Conservation (phyloP, 768 basidiomycete species). For the Auricularia heimuer region DNA sequence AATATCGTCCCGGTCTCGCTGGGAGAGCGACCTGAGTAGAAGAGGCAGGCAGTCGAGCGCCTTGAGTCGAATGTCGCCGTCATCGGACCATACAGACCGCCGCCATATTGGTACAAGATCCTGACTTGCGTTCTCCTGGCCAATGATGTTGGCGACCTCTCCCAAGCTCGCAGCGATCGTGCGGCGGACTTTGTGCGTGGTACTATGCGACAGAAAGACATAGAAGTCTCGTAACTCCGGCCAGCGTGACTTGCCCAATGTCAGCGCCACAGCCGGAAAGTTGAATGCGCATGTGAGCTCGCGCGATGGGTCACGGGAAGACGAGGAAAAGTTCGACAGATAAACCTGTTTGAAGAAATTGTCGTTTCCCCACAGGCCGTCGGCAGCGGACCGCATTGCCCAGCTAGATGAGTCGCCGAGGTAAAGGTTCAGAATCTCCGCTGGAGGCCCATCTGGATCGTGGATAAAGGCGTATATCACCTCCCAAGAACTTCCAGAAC, state of each 20-base stretch:
- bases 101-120: slow-evolving; percentile 72
- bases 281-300: slow-evolving; percentile 80
- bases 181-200: slow-evolving; percentile 52
- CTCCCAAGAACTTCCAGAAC: slow-evolving; percentile 85
- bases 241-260: slow-evolving; percentile 74
- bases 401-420: slow-evolving; percentile 46
- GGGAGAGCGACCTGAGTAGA: slow-evolving; percentile 46
- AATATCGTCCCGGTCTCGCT: slow-evolving; percentile 34
- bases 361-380: not conserved
- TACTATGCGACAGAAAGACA: slow-evolving; percentile 50
- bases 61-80: slow-evolving; percentile 59
- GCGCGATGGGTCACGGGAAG: slow-evolving; percentile 49
- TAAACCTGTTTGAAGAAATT: slow-evolving; percentile 3
- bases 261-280: slow-evolving; percentile 81
- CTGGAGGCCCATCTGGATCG: slow-evolving; percentile 57
- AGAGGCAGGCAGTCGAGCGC: slow-evolving; percentile 55
- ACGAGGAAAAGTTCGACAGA: no score
- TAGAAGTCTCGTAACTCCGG: slow-evolving; percentile 58
- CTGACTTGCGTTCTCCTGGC: slow-evolving; percentile 48
- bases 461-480: slow-evolving; percentile 74
- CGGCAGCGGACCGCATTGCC: not conserved
- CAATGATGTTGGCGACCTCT: slow-evolving; percentile 80
- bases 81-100: slow-evolving; percentile 47
- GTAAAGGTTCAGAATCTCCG: slow-evolving; percentile 66
- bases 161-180: slow-evolving; percentile 84